Base-by-base conservation (phyloP, 2,329 filamentous ascomycete species). In the Nemania diffusa region DNA sequence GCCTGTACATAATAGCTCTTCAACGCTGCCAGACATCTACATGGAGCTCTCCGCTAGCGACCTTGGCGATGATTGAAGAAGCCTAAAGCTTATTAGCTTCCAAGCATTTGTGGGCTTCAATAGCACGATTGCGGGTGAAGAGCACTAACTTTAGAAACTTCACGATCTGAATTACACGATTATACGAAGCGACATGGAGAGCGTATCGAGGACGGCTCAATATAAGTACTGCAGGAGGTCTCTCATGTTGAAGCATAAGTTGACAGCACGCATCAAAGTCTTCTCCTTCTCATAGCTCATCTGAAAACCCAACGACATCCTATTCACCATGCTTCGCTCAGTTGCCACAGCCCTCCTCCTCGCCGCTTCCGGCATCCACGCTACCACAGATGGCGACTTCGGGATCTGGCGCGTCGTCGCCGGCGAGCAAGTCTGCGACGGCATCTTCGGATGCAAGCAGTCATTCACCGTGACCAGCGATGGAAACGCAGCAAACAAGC, bases 91-190 rank as follows among this genome's bases (percentile, higher is more conserved):
- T 44, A 27, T 44, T 44, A n/a, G 37, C 7, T 8, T 42, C 53
- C 22, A 44, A 29, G 22, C 34, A 29, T 29, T 20, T 27, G 37
- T 57, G 37, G 53, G 22, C 37, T 27, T 3, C 53, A 22, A 53
- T 34, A 32, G 27, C 27, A 32, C 13, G 48, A 55, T 40, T 13
- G 8, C 5, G 4, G 15, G 34, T n/a, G 22, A 27, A 44, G 53
- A 44, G 20, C 5, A 57, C 53, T 57, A 57, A 20, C 53, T 44
- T 57, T 44, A 44, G 53, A 57, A 42, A n/a, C 51, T 27, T 11
- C 24, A 6, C 24, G 37, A 44, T 27, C 20, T 44, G 37, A 9
- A 44, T 57, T 57, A 57, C 24, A 42, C 37, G 22, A 32, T 29
- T 57, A 44, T 29, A 57, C 37, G 22, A 44, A 44, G 34, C 11